Evolutionary conservation across 1,284 basidiomycete genomes (phyloP).

Genomic region (Golubevia pallescens): DNA sequence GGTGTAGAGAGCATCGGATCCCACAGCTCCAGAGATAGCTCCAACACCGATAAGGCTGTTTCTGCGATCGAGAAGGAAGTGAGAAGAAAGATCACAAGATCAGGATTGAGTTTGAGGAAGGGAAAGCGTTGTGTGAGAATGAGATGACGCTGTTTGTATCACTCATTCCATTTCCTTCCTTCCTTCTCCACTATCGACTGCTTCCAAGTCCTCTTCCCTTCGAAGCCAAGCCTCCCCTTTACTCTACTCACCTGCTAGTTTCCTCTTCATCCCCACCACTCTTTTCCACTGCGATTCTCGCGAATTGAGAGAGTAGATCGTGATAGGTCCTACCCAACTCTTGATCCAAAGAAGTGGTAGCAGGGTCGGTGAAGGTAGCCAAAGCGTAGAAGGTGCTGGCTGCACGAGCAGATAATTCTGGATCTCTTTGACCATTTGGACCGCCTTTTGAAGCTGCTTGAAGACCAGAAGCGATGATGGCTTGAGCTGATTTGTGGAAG

Average conservation of each 20-base stretch:
- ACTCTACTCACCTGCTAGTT: slow-evolving; percentile 7
- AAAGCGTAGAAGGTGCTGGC: slow-evolving; percentile 87
- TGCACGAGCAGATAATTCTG: slow-evolving; percentile 82
- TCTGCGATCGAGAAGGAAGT: slow-evolving; percentile 66
- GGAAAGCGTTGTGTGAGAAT: neutral
- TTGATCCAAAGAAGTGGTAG: slow-evolving; percentile 71
- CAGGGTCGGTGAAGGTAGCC: slow-evolving; percentile 87
- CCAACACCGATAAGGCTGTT: slow-evolving; percentile 84
- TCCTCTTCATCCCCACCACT: slow-evolving; percentile 12
- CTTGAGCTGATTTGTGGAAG: slow-evolving; percentile 78
- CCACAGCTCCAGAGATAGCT: slow-evolving; percentile 79
- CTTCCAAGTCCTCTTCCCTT: slow-evolving; percentile 9
- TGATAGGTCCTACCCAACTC: slow-evolving; percentile 74
- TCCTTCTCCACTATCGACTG: slow-evolving; percentile 67
- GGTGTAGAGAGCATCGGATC: slow-evolving; percentile 83
- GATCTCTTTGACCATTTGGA: slow-evolving; percentile 67
- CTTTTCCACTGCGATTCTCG: slow-evolving; percentile 67
- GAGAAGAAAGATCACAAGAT: slow-evolving; percentile 2
- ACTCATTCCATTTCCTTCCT: slow-evolving; percentile 71
- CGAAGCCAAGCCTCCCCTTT: too few species aligned
- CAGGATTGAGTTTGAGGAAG: neutral
- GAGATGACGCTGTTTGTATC: slow-evolving; percentile 70
- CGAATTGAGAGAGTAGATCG: slow-evolving; percentile 74
- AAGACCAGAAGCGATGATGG: slow-evolving; percentile 76
- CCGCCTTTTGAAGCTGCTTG: slow-evolving; percentile 68